Evolutionary conservation across 768 basidiomycete species (phyloP).

Genomic region (Tulasnella calospora): DNA sequence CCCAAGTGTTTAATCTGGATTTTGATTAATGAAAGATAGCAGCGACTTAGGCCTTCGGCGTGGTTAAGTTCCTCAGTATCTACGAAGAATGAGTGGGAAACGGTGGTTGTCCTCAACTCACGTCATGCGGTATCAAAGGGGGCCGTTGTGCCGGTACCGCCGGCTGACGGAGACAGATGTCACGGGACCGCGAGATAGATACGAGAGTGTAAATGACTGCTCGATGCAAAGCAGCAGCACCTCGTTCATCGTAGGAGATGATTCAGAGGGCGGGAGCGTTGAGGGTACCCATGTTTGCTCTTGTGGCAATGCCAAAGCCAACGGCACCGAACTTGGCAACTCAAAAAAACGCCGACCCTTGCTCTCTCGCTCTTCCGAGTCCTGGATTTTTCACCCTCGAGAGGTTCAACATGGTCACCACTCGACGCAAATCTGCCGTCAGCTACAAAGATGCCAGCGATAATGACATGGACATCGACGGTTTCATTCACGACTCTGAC

Average conservation of each 20-base stretch:
- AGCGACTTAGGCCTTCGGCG: too few species aligned
- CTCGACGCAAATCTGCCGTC: neutral
- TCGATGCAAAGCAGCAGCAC: neutral
- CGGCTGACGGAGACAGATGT: neutral
- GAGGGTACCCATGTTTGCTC: neutral
- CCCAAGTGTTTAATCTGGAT: too few species aligned
- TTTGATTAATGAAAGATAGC: too few species aligned
- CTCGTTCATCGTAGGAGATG: neutral
- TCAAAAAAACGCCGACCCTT: constrained; percentile 2
- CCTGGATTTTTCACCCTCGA: neutral
- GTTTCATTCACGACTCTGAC: neutral
- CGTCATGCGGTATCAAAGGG: neutral
- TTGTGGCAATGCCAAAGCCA: neutral
- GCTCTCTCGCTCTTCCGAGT: neutral
- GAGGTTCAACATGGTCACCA: neutral
- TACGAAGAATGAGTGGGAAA: neutral
- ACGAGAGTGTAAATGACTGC: neutral
- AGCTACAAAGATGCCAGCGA: neutral
- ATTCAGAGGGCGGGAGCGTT: neutral
- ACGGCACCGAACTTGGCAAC: neutral
- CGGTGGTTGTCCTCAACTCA: neutral
- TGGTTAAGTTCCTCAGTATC: neutral
- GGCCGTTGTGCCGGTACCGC: neutral
- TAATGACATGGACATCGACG: neutral
- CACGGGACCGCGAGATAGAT: neutral